Percentiles rank a stretch among this genome's conserved stretches.
phyloP scores from a whole-genome alignment of 768 basidiomycete species.

The Mycena epipterygia region DNA sequence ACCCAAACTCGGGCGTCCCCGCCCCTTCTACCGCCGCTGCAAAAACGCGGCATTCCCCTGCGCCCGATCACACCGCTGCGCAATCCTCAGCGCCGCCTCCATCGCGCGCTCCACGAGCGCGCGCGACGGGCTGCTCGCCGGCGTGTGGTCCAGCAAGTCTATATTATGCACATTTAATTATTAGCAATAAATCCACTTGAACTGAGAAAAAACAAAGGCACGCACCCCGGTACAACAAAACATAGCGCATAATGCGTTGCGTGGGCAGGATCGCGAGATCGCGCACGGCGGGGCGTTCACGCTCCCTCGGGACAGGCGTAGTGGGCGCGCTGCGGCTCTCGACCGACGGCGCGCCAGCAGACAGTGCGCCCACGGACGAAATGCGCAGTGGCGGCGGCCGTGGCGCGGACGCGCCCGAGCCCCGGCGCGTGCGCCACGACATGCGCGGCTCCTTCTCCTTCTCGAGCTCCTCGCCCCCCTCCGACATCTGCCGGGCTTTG shows the following conservation, averaged over 20 bases:
- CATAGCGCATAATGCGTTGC: constrained; percentile 78
- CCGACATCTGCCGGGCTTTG: constrained; percentile 23
- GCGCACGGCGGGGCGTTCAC: constrained; percentile 52
- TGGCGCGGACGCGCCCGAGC: background rate
- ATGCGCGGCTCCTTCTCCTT: background rate
- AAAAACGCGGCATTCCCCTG: constrained; percentile 63
- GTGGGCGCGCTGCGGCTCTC: too few relatives aligned
- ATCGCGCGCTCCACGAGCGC: constrained; percentile 70
- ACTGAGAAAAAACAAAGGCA: constrained; percentile 17
- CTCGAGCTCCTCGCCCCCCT: background rate
- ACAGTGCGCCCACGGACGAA: too few relatives aligned
- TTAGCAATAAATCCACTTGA: too few relatives aligned
- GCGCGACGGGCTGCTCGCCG: constrained; percentile 64
- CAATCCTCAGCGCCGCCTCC: constrained; percentile 70
- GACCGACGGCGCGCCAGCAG: too few relatives aligned
- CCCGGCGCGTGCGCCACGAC: background rate
- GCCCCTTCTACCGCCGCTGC: constrained; percentile 5
- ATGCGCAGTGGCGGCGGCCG: background rate
- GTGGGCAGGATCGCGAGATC: constrained; percentile 78
- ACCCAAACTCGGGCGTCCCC: background rate
- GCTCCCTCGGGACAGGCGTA: too few relatives aligned
- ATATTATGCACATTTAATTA: background rate
- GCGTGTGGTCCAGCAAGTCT: constrained; percentile 73
- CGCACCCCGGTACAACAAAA: constrained; percentile 71
- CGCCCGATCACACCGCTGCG: constrained; percentile 70